These are phyloP conservation scores for Lachnellula hyalina DNA, from an alignment of 2,329 filamentous ascomycete genomes.

Conservation along the genomic window DNA sequence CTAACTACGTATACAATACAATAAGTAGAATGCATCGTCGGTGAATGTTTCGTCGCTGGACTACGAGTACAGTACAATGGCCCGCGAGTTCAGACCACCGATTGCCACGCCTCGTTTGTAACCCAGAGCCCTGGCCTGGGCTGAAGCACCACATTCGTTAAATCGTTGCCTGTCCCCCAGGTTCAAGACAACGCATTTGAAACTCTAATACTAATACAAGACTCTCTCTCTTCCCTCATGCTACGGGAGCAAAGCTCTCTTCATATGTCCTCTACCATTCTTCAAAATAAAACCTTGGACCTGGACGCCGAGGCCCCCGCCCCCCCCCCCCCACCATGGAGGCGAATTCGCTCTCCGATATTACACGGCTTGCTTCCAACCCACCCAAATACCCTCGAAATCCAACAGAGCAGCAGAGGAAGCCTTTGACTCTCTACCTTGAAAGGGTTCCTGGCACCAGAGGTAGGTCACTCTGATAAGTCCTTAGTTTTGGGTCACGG, in stretches of 20 bases:
- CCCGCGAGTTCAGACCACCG: not conserved
- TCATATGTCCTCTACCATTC: not conserved
- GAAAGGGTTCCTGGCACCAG: constrained; percentile 85
- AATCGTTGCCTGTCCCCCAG: too few species aligned
- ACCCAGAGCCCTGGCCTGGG: not conserved
- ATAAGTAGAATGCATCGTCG: not conserved
- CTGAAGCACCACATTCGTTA: not conserved
- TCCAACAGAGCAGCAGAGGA: constrained; percentile 61
- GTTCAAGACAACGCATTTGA: too few species aligned
- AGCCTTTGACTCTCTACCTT: constrained; percentile 82
- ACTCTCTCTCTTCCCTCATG: not conserved
- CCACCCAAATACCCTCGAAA: constrained; percentile 82
- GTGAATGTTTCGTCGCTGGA: not conserved
- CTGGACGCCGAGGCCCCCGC: constrained; percentile 13
- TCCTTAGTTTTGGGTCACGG: not conserved
- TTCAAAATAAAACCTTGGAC: not conserved
- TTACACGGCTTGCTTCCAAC: constrained; percentile 77
- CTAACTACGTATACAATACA: not conserved
- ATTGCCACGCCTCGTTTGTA: not conserved
- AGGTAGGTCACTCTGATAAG: constrained; percentile 50
- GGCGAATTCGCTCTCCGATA: constrained; percentile 73
- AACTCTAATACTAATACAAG: not conserved
- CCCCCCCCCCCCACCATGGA: constrained; percentile 56
- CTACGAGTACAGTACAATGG: too few species aligned
- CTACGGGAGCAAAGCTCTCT: not conserved